Percentiles rank a stretch among this genome's conserved stretches.
phyloP scores from a whole-genome alignment of 2,329 filamentous ascomycete genomes.

The Nothophaeocryptopus gaeumannii region DNA sequence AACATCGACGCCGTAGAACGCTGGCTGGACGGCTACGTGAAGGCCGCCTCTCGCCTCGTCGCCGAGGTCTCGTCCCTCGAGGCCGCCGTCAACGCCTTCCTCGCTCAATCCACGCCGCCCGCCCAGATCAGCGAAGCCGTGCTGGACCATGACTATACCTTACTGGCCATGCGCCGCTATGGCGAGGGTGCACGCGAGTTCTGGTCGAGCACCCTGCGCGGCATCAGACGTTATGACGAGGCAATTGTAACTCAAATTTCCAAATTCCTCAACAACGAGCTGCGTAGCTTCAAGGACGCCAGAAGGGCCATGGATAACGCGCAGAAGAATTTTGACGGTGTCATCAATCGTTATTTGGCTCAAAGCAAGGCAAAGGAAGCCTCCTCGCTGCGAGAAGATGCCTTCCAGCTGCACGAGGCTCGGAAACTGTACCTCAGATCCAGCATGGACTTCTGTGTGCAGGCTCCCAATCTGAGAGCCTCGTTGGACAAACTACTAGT shows the following conservation, averaged over 20 bases:
- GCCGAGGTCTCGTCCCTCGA: conserved; percentile 72
- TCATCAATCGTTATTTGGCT: conserved; percentile 74
- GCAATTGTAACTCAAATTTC: conserved; percentile 79
- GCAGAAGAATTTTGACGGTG: conserved; percentile 80
- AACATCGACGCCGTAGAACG: conserved; percentile 87
- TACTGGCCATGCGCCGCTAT: conserved; percentile 79
- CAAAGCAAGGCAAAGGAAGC: conserved; percentile 94
- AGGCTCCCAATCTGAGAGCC: conserved; percentile 79
- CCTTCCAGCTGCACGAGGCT: conserved; percentile 90
- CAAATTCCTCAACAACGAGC: conserved; percentile 71
- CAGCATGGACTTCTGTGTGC: conserved; percentile 87
- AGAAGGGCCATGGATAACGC: conserved; percentile 71
- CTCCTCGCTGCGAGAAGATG: conserved; percentile 86
- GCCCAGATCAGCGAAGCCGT: conserved; percentile 73
- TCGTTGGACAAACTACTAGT: conserved; percentile 84
- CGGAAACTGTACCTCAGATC: conserved; percentile 87
- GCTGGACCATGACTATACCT: conserved; percentile 91
- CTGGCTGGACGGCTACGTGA: conserved; percentile 78
- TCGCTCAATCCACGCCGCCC: conserved; percentile 72
- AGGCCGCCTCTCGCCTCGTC: conserved; percentile 60
- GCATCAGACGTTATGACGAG: conserved; percentile 73
- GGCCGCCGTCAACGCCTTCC: conserved; percentile 71
- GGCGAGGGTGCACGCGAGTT: conserved; percentile 84
- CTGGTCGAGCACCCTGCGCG: conserved; percentile 72
- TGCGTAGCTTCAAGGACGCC: conserved; percentile 82